Base-by-base conservation (phyloP, 805 yeast species). In the Schwanniomyces polymorphus region DNA sequence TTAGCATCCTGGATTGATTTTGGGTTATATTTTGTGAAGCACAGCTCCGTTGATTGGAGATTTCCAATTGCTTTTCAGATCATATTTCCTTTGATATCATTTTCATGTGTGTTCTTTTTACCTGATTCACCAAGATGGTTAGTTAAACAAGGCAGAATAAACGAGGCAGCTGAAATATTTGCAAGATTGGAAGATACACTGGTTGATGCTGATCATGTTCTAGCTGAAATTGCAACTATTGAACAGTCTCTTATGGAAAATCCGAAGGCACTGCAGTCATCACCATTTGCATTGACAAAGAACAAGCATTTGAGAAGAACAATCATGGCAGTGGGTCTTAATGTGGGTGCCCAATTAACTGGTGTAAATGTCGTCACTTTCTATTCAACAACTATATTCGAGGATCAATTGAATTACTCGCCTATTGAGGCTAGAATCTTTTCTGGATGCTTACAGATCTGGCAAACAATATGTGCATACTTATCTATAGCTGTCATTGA, bases 51-150 rank as follows among this genome's bases (percentile, higher is more conserved):
- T 2, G 51, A 66, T 44, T 72, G 73, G 67, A 57, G 74, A 49
- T 62, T 60, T 53, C 72, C 68, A 46, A 64, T 58, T 44, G 70
- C 65, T 25, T 66, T 58, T 57, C 73, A 60, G 52, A 50, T 54
- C 31, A 42, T 59, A 8, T 59, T 59, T 43, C 58, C 64, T 9
- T 46, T 61, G n/a, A 47, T 21, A n/a, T 29, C 34, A 29, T 50
- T 4, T 46, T 56, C 33, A 81, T 81, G 2, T 21, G 23, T 21
- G 5, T 21, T 21, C 5, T 21, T 21, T 21, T 21, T 21, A 17
- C 79, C 79, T 1, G 79, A 75, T 43, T 72, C 78, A 8, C 80
- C 80, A 9, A 74, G 76, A 75, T 74, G 70, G 72, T 59, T 73
- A 44, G 67, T 67, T 27, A 71, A 64, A 49, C 61, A 63, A 28